Percentiles rank a stretch among this genome's conserved stretches.
These are phyloP conservation scores for Quercus bicolor DNA, from an alignment of 306 rosid genomes.

Conservation along the genomic window DNA sequence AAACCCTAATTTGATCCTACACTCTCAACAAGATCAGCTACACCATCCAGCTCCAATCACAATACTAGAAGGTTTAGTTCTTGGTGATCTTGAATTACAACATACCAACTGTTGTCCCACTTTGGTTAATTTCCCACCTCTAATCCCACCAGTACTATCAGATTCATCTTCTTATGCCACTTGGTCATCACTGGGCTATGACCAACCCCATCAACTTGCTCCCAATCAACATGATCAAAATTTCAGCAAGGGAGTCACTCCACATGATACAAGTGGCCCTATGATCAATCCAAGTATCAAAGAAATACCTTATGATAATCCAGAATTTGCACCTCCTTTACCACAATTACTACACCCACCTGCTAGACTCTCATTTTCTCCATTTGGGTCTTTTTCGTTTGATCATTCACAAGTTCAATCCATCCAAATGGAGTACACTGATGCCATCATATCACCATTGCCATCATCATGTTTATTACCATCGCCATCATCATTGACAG, in stretches of 20 bases:
- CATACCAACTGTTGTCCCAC: slow-evolving; percentile 19
- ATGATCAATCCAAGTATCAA: slow-evolving; percentile 38
- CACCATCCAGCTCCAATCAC: slow-evolving; percentile 53
- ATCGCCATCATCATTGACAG: background rate
- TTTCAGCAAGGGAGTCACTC: slow-evolving; percentile 17
- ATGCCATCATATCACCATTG: slow-evolving; percentile 36
- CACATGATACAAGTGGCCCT: slow-evolving; percentile 17
- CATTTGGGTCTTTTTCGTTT: slow-evolving; percentile 12
- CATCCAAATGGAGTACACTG: slow-evolving; percentile 50
- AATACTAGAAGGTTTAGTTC: slow-evolving; percentile 39
- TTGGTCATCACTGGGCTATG: slow-evolving; percentile 34
- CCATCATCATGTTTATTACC: slow-evolving; percentile 8
- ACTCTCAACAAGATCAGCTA: slow-evolving; percentile 33
- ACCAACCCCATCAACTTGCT: slow-evolving; percentile 28
- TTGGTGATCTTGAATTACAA: slow-evolving; percentile 35
- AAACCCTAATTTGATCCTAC: slow-evolving; percentile 46
- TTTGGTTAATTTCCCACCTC: slow-evolving; percentile 32
- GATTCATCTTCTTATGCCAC: slow-evolving; percentile 28
- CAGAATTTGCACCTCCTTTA: slow-evolving; percentile 26
- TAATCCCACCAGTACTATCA: slow-evolving; percentile 31
- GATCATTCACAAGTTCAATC: slow-evolving; percentile 25
- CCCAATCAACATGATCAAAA: slow-evolving; percentile 36
- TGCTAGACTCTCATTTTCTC: slow-evolving; percentile 20
- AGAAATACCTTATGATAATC: slow-evolving; percentile 10
- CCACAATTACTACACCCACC: slow-evolving; percentile 43